Evolutionary conservation across 163 green algal genomes (phyloP), one percentile per base, ranked within the genome.

Genomic region (Chlorella variabilis): DNA sequence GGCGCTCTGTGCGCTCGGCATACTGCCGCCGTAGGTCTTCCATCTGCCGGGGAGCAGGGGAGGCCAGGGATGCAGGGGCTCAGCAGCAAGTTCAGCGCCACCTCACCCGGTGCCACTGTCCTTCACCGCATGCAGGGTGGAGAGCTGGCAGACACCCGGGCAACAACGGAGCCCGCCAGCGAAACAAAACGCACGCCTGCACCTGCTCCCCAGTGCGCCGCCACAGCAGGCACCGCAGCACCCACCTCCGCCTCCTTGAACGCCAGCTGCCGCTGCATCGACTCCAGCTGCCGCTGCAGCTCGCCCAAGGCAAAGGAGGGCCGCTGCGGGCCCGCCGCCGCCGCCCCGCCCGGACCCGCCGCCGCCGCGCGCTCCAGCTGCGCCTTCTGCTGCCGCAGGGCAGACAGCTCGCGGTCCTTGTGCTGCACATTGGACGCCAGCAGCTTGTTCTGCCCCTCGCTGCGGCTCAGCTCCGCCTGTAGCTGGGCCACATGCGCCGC

Each of bases 181-280:
- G 25, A 27, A 62, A 62, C 51, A 62, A 62, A 8, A n/a, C n/a
- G n/a, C n/a, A n/a, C n/a, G n/a, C n/a, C n/a, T n/a, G n/a, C n/a
- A n/a, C n/a, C n/a, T n/a, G n/a, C n/a, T n/a, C n/a, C n/a, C n/a
- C n/a, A n/a, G n/a, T n/a, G n/a, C n/a, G n/a, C n/a, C n/a, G n/a
- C n/a, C n/a, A n/a, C n/a, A n/a, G n/a, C n/a, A n/a, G n/a, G n/a
- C n/a, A n/a, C n/a, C n/a, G 62, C 42, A 67, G 41, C 76, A 76
- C 76, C 49, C 65, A 83, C 77, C 65, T 83, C 77, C 49, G 75
- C 34, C 29, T 83, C 77, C 51, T 71, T 71, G 66, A 83, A 83
- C 34, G 65, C 25, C 38, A 77, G 49, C 77, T 83, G 65, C 51
- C 71, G 49, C 34, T 49, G 49, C 9, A 38, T 18, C 15, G 27